Percentiles rank a stretch among this genome's conserved stretches.
Evolutionary conservation across 164 flowering plant genomes (phyloP).

Genomic region (Dillenia turbinata): DNA sequence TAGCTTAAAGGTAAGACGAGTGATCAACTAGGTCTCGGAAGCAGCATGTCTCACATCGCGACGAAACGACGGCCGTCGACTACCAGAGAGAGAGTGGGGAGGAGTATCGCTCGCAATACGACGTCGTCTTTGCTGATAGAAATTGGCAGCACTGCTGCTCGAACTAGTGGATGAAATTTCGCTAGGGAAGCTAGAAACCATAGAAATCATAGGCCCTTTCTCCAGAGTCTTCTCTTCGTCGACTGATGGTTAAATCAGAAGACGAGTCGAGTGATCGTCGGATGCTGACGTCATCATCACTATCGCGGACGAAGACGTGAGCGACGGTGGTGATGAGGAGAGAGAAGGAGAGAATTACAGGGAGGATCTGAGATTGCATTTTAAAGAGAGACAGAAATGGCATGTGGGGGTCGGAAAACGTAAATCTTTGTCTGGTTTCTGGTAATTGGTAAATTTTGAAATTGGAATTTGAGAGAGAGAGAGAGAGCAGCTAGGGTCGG

Average conservation of each 20-base stretch:
- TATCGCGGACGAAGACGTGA: conserved; percentile 1
- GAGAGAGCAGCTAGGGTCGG: too few relatives aligned
- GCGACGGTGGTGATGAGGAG: conserved; percentile 4
- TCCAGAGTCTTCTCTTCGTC: conserved; percentile 18
- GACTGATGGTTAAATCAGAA: conserved; percentile 18
- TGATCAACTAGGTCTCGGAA: conserved; percentile 52
- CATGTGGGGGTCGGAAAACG: too few relatives aligned
- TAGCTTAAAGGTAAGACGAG: conserved; percentile 55
- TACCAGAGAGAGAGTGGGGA: conserved; percentile 16
- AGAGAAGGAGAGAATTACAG: conserved; percentile 7
- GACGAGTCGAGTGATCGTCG: conserved; percentile 17
- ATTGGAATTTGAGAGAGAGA: too few relatives aligned
- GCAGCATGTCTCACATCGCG: conserved; percentile 57
- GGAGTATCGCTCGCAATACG: conserved; percentile 36
- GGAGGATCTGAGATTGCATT: conserved; percentile 20
- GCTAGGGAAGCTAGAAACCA: conserved; percentile 24
- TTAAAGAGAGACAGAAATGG: not conserved
- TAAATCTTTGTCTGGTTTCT: too few relatives aligned
- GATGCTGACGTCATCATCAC: not conserved
- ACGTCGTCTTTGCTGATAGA: conserved; percentile 35
- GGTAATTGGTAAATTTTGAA: too few relatives aligned
- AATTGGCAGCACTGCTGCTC: not conserved
- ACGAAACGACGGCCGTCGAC: conserved; percentile 25
- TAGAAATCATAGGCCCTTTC: conserved; percentile 29
- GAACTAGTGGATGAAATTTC: too few relatives aligned